Evolutionary conservation across 306 rosid genomes (phyloP).

Genomic region (Malus asiatica): DNA sequence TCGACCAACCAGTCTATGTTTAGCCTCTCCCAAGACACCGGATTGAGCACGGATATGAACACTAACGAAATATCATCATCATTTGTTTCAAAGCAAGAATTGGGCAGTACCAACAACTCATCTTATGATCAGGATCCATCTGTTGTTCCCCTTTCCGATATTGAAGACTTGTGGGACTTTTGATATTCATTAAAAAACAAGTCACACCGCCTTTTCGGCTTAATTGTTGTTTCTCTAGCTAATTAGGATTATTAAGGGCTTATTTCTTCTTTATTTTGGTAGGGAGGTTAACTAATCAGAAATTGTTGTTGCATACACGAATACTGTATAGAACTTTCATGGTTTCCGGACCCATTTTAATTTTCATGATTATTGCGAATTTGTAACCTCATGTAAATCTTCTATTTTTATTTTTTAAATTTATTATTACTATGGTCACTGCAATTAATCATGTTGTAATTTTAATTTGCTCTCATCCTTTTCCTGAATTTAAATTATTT

Average conservation of each 20-base stretch:
- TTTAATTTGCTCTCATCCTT: neutral
- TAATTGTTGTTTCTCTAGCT: neutral
- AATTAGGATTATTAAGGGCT: neutral
- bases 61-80: constrained; percentile 51
- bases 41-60: constrained; percentile 59
- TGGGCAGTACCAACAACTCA: constrained; percentile 13
- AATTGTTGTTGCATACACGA: neutral
- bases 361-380: constrained; percentile 8
- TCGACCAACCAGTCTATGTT: constrained; percentile 54
- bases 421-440: constrained; percentile 22
- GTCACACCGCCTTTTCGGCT: neutral
- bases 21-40: constrained; percentile 60
- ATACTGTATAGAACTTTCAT: constrained; percentile 30
- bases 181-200: constrained; percentile 11
- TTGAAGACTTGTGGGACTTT: constrained; percentile 59
- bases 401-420: neutral
- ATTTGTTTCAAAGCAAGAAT: constrained; percentile 40
- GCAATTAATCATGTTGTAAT: constrained; percentile 9
- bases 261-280: constrained; percentile 4
- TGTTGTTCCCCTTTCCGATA: constrained; percentile 37
- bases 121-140: constrained; percentile 25
- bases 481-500: neutral
- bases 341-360: constrained; percentile 16
- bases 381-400: constrained; percentile 30
- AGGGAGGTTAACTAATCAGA: constrained; percentile 11